Conservation (phyloP, 805 yeast genomes). For the baker's yeast (Saccharomyces cerevisiae) region DNA sequence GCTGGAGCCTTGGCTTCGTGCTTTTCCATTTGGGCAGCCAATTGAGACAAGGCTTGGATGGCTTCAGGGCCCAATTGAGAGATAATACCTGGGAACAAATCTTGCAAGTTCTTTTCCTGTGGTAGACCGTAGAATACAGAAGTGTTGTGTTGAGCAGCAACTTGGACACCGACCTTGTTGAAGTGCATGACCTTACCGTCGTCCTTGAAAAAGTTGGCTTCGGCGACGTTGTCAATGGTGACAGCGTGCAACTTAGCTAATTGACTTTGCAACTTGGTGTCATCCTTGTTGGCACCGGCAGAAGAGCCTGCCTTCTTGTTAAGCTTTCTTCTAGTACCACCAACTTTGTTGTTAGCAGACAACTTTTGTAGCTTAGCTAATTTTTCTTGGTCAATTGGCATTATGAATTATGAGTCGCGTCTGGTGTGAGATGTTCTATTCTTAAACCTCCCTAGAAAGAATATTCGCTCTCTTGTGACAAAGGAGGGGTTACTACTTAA, state of each 20-base stretch:
- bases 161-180: constrained; percentile 93
- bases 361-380: constrained; percentile 81
- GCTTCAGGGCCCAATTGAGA: constrained; percentile 96
- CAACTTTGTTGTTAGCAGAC: constrained; percentile 71
- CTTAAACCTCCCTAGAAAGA: background rate
- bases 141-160: constrained; percentile 83
- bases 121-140: constrained; percentile 93
- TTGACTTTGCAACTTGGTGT: constrained; percentile 82
- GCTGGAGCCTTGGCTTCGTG: constrained; percentile 39
- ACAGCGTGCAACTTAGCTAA: constrained; percentile 84
- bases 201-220: constrained; percentile 95
- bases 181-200: constrained; percentile 95
- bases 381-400: constrained; percentile 92
- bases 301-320: constrained; percentile 49
- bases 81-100: constrained; percentile 86
- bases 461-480: background rate
- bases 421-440: background rate
- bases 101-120: constrained; percentile 85
- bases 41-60: constrained; percentile 75
- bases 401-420: constrained; percentile 21
- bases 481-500: background rate
- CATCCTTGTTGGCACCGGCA: constrained; percentile 66
- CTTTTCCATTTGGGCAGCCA: constrained; percentile 81
- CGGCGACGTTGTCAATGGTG: constrained; percentile 83
- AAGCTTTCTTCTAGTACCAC: constrained; percentile 85